A percentile compares a stretch with the other conserved stretches of the same genome.
Conservation (phyloP, 257 asterid species). For the Agastache rugosa region DNA sequence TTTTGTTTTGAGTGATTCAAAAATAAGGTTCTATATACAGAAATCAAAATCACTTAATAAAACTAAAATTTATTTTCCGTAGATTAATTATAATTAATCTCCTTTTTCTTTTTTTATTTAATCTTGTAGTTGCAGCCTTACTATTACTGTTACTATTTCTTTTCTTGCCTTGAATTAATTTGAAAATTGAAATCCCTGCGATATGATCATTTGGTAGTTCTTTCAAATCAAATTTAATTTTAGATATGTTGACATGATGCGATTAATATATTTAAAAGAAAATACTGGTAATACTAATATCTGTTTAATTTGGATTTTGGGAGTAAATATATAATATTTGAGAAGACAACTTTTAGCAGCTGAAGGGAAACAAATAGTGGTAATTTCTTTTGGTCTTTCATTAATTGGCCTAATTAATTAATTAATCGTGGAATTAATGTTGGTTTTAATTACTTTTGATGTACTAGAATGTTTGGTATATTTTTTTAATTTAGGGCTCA, state of each 20-base stretch:
- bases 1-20: constrained; percentile 3
- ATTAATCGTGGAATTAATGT: constrained; percentile 13
- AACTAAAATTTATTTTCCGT: neutral
- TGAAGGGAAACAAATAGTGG: neutral
- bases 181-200: neutral
- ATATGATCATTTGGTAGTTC: neutral
- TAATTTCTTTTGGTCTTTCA: neutral
- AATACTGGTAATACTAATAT: too few relatives aligned
- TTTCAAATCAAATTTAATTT: too few relatives aligned
- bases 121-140: neutral
- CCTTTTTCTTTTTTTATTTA: too few relatives aligned
- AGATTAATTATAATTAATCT: too few relatives aligned
- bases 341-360: neutral
- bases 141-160: neutral
- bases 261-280: too few relatives aligned
- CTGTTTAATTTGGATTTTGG: neutral
- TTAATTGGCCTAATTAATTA: neutral
- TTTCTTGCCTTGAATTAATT: neutral
- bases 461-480: constrained; percentile 17
- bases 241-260: too few relatives aligned
- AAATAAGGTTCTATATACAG: neutral
- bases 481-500: constrained; percentile 22
- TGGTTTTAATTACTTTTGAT: constrained; percentile 14
- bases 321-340: too few relatives aligned
- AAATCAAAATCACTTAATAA: neutral